Conservation (phyloP, 2,329 filamentous ascomycete genomes). For the Paracoccidioides lutzii region DNA sequence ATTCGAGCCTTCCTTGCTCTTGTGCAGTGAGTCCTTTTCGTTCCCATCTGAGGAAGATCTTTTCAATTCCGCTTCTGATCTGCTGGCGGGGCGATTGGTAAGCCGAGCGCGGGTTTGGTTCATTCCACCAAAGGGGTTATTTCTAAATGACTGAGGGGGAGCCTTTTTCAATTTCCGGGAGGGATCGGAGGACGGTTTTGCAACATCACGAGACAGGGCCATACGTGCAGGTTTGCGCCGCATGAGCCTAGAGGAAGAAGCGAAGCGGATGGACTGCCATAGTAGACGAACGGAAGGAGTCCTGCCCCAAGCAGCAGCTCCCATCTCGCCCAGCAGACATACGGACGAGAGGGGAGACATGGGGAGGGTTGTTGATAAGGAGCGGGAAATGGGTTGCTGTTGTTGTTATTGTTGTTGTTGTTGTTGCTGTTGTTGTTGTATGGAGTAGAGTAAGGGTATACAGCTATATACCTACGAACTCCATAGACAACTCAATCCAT, state of each 20-base stretch:
- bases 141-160: slow-evolving; percentile 29
- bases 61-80: slow-evolving; percentile 32
- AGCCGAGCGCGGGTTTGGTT: slow-evolving; percentile 38
- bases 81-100: slow-evolving; percentile 20
- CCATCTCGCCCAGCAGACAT: slow-evolving; percentile 24
- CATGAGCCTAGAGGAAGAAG: slow-evolving; percentile 19
- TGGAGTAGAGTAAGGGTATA: too few species aligned
- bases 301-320: slow-evolving; percentile 7
- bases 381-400: not conserved
- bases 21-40: slow-evolving; percentile 24
- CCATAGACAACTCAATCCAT: too few species aligned
- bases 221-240: slow-evolving; percentile 25
- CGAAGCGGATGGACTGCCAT: slow-evolving; percentile 22
- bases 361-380: not conserved
- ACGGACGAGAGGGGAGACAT: slow-evolving; percentile 13
- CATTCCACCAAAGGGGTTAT: slow-evolving; percentile 48
- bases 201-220: slow-evolving; percentile 28
- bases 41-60: slow-evolving; percentile 28
- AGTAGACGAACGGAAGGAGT: slow-evolving; percentile 6
- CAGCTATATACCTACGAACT: too few species aligned
- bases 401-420: not conserved
- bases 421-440: not conserved
- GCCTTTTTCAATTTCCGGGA: slow-evolving; percentile 18
- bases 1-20: slow-evolving; percentile 36
- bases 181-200: slow-evolving; percentile 15